Percentiles rank a stretch among this genome's conserved stretches.
Evolutionary conservation across 179 eudicot genomes (phyloP).

Genomic region (Sideroxylon spinosum): DNA sequence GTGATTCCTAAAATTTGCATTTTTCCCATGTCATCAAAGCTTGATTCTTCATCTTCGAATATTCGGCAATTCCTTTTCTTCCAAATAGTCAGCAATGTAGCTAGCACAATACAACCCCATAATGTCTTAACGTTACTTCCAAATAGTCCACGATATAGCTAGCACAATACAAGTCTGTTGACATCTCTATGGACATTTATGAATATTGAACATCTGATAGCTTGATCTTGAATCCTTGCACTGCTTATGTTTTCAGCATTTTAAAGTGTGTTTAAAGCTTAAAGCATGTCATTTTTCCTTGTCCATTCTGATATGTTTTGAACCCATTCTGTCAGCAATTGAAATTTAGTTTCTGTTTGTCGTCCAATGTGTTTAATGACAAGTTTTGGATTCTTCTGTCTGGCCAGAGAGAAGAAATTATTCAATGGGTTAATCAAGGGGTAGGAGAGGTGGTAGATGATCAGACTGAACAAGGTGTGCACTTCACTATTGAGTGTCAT

Average conservation of each 20-base stretch:
- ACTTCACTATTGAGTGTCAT: conserved; percentile 76
- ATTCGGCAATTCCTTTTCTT: no score
- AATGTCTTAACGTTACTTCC: no score
- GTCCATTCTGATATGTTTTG: conserved; percentile 4
- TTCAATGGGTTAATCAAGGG: conserved; percentile 78
- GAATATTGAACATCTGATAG: conserved; percentile 4
- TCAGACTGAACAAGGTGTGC: conserved; percentile 35
- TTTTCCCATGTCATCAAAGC: no score
- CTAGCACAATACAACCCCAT: no score
- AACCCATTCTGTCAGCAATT: neutral
- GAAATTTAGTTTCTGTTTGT: neutral
- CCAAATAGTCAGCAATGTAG: no score
- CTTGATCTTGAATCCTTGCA: conserved; percentile 9
- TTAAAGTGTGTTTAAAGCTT: no score
- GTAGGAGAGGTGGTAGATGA: conserved; percentile 61
- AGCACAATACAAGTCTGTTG: neutral
- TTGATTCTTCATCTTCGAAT: no score
- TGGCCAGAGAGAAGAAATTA: conserved; percentile 69
- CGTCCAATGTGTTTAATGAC: conserved; percentile 10
- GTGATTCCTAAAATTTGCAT: no score
- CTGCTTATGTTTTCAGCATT: neutral
- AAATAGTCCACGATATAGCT: no score
- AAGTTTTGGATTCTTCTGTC: conserved; percentile 9
- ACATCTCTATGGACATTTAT: neutral
- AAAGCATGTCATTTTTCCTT: neutral